These are phyloP conservation scores for Cyberlindnera euphorbiae DNA, from an alignment of 805 yeast genomes.

Conservation along the genomic window DNA sequence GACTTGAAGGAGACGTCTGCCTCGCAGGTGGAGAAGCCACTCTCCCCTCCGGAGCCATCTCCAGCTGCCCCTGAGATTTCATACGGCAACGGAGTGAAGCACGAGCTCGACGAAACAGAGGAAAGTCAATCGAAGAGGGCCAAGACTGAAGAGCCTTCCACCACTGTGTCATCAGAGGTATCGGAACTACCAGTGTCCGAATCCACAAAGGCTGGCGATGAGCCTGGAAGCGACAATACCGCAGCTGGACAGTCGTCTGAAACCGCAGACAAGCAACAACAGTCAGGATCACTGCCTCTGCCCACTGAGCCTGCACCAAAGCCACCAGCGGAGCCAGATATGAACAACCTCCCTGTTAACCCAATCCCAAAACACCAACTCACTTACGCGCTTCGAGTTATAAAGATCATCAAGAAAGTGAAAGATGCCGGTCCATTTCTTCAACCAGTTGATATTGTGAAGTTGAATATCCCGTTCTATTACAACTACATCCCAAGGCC, in stretches of 20 bases:
- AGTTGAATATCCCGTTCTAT: constrained; percentile 86
- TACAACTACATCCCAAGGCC: constrained; percentile 80
- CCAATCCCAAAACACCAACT: constrained; percentile 83
- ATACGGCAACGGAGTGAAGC: constrained; percentile 6
- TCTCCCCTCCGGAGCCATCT: constrained; percentile 13
- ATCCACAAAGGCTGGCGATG: neutral
- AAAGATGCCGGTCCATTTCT: constrained; percentile 91
- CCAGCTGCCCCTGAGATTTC: constrained; percentile 6
- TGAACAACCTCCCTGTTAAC: constrained; percentile 56
- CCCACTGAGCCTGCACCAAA: constrained; percentile 60
- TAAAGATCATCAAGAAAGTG: constrained; percentile 82
- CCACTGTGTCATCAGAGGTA: neutral
- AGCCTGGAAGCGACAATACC: neutral
- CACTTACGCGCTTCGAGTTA: constrained; percentile 69
- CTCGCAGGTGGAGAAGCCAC: constrained; percentile 13
- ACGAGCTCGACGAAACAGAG: constrained; percentile 6
- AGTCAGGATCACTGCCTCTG: constrained; percentile 4
- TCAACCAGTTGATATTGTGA: constrained; percentile 84
- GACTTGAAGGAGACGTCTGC: constrained; percentile 2
- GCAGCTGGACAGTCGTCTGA: neutral
- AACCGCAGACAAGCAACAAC: constrained; percentile 4
- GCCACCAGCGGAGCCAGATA: constrained; percentile 70
- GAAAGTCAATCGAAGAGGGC: constrained; percentile 9
- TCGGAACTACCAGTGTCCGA: constrained; percentile 4
- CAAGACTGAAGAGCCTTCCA: constrained; percentile 7